A percentile compares a stretch with the other conserved stretches of the same genome.
These are phyloP conservation scores for Hygrocybe coccinea DNA, from an alignment of 768 basidiomycete genomes.

Conservation along the genomic window DNA sequence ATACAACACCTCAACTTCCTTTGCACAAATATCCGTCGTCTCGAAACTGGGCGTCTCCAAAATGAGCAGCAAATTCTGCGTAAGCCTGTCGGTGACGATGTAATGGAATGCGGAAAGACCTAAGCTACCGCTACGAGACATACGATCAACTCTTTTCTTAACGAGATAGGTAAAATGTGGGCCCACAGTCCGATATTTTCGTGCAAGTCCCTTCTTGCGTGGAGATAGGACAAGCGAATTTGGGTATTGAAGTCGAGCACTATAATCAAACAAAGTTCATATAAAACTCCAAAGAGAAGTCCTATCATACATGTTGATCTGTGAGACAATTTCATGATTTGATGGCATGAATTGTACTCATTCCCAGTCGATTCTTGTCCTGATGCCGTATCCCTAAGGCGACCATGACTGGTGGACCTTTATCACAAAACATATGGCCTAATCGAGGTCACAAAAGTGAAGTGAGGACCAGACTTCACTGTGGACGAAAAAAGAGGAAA, in stretches of 20 bases:
- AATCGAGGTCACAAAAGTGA: too few relatives aligned
- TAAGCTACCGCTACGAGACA: slow-evolving; percentile 54
- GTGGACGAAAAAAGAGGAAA: too few relatives aligned
- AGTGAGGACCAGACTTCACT: too few relatives aligned
- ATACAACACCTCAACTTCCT: slow-evolving; percentile 64
- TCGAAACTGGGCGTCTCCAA: slow-evolving; percentile 79
- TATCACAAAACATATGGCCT: slow-evolving; percentile 21
- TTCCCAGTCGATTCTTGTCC: slow-evolving; percentile 68
- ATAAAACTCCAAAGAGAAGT: too few relatives aligned
- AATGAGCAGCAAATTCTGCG: slow-evolving; percentile 69
- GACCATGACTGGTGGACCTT: too few relatives aligned
- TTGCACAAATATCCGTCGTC: slow-evolving; percentile 61
- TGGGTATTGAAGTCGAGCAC: slow-evolving; percentile 49
- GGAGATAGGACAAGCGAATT: slow-evolving; percentile 68
- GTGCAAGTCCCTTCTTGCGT: slow-evolving; percentile 71
- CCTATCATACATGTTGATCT: not conserved
- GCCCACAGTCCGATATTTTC: slow-evolving; percentile 79
- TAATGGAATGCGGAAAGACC: slow-evolving; percentile 58
- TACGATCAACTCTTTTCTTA: not conserved
- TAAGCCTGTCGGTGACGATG: slow-evolving; percentile 64
- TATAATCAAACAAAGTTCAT: not conserved
- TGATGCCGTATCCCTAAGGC: slow-evolving; percentile 71
- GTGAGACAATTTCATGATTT: not conserved
- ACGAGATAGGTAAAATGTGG: not conserved
- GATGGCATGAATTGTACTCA: slow-evolving; percentile 33